A percentile compares a stretch with the other conserved stretches of the same genome.
Evolutionary conservation across 2,329 filamentous ascomycete species (phyloP).

Genomic region (Zymoseptoria tritici): DNA sequence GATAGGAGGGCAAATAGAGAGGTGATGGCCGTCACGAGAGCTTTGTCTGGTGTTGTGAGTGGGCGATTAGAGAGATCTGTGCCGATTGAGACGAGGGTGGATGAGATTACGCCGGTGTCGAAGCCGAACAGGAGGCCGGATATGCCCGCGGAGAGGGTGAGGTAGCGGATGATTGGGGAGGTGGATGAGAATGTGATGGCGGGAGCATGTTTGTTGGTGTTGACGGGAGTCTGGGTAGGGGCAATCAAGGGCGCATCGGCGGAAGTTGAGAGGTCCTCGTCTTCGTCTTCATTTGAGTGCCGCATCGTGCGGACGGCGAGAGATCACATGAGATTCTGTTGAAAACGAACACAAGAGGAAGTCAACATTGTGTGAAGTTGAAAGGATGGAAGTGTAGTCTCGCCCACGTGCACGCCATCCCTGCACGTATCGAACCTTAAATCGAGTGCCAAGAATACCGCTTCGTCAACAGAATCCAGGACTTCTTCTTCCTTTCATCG

Average conservation of each 20-base stretch:
- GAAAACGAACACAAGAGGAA: neutral
- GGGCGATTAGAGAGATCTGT: conserved; percentile 45
- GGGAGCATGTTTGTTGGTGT: neutral
- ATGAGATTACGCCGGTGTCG: conserved; percentile 56
- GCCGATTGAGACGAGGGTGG: conserved; percentile 50
- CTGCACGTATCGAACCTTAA: neutral
- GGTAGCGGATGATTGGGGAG: conserved; percentile 42
- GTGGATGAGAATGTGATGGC: conserved; percentile 26
- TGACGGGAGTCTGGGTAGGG: neutral
- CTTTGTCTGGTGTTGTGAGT: conserved; percentile 48
- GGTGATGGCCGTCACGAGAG: conserved; percentile 51
- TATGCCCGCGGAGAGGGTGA: conserved; percentile 52
- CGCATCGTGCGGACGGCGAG: neutral
- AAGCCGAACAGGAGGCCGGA: conserved; percentile 56
- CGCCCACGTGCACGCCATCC: neutral
- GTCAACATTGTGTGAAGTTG: neutral
- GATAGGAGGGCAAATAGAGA: conserved; percentile 51
- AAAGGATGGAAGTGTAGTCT: neutral
- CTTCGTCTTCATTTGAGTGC: neutral
- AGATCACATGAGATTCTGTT: neutral
- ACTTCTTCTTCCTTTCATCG: neutral
- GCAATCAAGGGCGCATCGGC: neutral
- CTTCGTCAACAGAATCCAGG: neutral
- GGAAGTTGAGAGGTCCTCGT: neutral
- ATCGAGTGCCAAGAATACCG: neutral